Percentiles rank a stretch among this genome's conserved stretches.
Evolutionary conservation across 306 rosid genomes (phyloP).

Genomic region (Begonia peltatifolia): DNA sequence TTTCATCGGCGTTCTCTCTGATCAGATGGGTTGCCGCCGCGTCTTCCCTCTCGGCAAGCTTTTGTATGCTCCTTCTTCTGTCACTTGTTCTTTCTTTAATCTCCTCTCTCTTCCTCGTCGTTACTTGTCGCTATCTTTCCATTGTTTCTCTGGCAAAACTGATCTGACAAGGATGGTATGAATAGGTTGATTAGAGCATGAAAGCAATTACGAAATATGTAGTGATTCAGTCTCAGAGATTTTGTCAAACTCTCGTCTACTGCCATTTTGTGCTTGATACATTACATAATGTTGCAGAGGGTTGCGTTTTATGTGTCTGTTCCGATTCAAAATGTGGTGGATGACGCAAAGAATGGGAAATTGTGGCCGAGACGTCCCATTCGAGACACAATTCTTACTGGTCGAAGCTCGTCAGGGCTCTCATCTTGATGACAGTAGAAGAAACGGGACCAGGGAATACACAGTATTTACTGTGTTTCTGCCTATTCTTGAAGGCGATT

Average conservation of each 20-base stretch:
- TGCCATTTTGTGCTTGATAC: too few relatives aligned
- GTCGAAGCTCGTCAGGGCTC: slow-evolving; percentile 39
- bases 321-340: slow-evolving; percentile 97
- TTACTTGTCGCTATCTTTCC: too few relatives aligned
- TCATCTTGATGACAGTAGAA: slow-evolving; percentile 23
- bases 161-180: too few relatives aligned
- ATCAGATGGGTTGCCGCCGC: slow-evolving; percentile 42
- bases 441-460: slow-evolving; percentile 20
- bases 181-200: too few relatives aligned
- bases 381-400: slow-evolving; percentile 61
- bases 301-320: slow-evolving; percentile 61
- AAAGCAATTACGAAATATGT: too few relatives aligned
- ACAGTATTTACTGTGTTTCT: slow-evolving; percentile 53
- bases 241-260: too few relatives aligned
- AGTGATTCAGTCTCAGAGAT: too few relatives aligned
- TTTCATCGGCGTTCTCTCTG: slow-evolving; percentile 56
- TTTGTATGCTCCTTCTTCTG: slow-evolving; percentile 18
- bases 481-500: slow-evolving; percentile 91
- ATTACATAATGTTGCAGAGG: slow-evolving; percentile 26
- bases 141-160: too few relatives aligned
- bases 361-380: too few relatives aligned
- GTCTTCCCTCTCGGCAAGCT: slow-evolving; percentile 75
- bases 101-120: neutral
- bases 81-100: neutral
- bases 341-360: slow-evolving; percentile 45